Evolutionary conservation across 345 rosid genomes (phyloP), one percentile per base, ranked within the genome.

Genomic region (Limnanthes douglasii): DNA sequence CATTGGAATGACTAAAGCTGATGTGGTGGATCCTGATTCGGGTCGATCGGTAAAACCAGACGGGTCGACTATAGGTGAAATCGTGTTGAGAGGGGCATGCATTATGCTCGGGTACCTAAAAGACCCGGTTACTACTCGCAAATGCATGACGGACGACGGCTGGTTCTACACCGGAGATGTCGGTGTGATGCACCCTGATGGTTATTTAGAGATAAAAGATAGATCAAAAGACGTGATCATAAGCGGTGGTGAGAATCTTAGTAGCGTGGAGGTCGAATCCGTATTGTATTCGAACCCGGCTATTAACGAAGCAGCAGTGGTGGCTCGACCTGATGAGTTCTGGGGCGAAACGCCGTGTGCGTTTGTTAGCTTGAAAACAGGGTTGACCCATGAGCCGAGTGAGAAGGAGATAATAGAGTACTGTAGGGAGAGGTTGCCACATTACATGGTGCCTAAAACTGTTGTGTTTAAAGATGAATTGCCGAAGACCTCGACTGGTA

Each of bases 291-390:
- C 55, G 34, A 73, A 80, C 31, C 80, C 82, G 0, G 77, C 72
- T 5, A 57, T 85, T 20, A 43, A 42, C 3, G 96, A 85, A 58
- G 96, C 69, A 8, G 88, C 93, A 3, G 93, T 85, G 31, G 96
- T 80, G 45, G 93, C 81, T 0, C 45, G 82, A 56, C 93, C 88
- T 0, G 85, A 80, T 31, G 73, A 73, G 39, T 64, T 46, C 11
- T 85, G 96, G 93, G 96, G 96, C 18, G 81, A 85, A 60, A 70
- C 75, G 0, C 96, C 96, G 14, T 80, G 96, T 31, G 93, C 96
- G 11, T 80, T 79, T 53, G 46, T 69, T 42, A 68, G 67, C 26
- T 45, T 53, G 50, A 73, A 62, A 39, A 38, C 51, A 20, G 40
- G 15, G 53, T 25, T 49, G 11, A 33, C 18, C 2, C 23, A 3